Evolutionary conservation across 2,329 filamentous ascomycete species (phyloP).

Genomic region (Sporothrix sp.): DNA sequence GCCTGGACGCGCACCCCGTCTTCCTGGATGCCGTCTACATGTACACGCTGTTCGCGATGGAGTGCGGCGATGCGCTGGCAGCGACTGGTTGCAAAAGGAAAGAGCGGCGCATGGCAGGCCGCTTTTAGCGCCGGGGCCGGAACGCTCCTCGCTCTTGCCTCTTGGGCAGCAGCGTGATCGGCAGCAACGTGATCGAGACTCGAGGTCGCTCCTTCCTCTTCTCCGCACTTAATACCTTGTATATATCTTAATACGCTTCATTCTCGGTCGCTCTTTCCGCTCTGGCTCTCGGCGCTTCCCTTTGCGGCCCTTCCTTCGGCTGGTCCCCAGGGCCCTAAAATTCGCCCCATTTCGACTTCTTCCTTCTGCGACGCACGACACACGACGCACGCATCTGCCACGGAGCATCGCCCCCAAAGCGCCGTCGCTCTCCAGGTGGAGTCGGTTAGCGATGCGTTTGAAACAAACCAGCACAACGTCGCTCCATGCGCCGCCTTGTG

Average conservation of each 20-base stretch:
- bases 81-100: background rate
- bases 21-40: background rate
- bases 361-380: background rate
- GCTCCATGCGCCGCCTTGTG: background rate
- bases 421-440: constrained; percentile 2
- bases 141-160: background rate
- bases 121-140: background rate
- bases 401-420: background rate
- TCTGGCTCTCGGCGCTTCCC: background rate
- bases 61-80: background rate
- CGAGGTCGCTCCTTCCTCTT: background rate
- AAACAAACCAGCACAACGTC: background rate
- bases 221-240: too few relatives aligned
- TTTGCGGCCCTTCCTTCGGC: background rate
- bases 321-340: background rate
- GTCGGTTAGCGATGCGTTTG: background rate
- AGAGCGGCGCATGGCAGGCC: too few relatives aligned
- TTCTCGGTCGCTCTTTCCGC: background rate
- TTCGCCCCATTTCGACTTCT: background rate
- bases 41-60: background rate
- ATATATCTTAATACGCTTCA: background rate
- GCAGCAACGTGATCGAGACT: too few relatives aligned
- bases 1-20: background rate
- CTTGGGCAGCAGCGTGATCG: background rate
- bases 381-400: too few relatives aligned